Conservation (phyloP, 352 stramenopile genomes). For the Globisporangium mamillatum region DNA sequence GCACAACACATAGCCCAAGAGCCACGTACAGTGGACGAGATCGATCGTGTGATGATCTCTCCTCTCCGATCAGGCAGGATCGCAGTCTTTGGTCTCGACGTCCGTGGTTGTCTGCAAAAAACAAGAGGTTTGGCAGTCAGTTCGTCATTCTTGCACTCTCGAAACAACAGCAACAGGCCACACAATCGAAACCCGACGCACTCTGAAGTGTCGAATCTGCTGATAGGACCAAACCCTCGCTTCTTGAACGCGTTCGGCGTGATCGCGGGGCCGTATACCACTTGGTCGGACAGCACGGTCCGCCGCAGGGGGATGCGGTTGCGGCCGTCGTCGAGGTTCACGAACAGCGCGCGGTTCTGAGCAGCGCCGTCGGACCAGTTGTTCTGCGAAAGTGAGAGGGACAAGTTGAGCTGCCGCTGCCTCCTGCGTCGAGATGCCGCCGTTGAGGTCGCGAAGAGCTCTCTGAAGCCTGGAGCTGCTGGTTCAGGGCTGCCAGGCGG, state of each 20-base stretch:
- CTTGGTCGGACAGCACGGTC: conserved; percentile 46
- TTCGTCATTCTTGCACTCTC: not conserved
- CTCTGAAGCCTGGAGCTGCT: conserved; percentile 4
- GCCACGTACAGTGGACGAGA: conserved; percentile 36
- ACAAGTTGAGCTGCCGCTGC: conserved; percentile 10
- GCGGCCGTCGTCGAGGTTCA: conserved; percentile 53
- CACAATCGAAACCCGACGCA: not conserved
- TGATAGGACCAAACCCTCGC: not conserved
- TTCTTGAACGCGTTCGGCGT: conserved; percentile 38
- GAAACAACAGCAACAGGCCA: not conserved
- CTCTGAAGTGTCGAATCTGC: conserved; percentile 6
- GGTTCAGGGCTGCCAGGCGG: not conserved
- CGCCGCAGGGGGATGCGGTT: conserved; percentile 63
- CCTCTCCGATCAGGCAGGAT: conserved; percentile 23
- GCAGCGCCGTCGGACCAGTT: conserved; percentile 17
- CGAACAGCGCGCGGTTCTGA: conserved; percentile 20
- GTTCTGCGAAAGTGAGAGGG: conserved; percentile 3
- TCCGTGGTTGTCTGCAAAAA: not conserved
- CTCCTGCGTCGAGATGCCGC: conserved; percentile 17
- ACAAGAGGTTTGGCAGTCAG: not conserved
- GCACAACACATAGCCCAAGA: not conserved
- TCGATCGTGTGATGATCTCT: conserved; percentile 46
- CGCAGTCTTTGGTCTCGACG: conserved; percentile 33
- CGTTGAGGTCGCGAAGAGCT: conserved; percentile 13
- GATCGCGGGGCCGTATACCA: conserved; percentile 66